Evolutionary conservation across 768 basidiomycete genomes (phyloP).

Genomic region (Panaeolus cyanescens): DNA sequence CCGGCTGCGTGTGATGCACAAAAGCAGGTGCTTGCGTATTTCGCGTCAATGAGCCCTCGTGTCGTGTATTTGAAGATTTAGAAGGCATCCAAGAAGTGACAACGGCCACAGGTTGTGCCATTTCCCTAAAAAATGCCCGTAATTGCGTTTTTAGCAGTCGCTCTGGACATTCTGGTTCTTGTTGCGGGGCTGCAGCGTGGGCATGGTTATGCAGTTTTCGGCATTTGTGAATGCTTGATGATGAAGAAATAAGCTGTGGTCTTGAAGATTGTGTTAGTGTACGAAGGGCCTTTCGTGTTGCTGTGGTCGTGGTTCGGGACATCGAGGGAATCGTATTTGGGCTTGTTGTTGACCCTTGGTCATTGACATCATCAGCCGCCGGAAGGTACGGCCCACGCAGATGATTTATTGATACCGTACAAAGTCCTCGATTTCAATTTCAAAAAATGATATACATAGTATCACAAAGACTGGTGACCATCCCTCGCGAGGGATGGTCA

Average conservation of each 20-base stretch:
- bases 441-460: too few relatives aligned
- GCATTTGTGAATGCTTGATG: background rate
- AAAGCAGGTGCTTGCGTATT: background rate
- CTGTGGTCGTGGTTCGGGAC: background rate
- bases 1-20: constrained; percentile 5
- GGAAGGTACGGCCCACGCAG: too few relatives aligned
- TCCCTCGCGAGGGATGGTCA: too few relatives aligned
- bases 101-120: constrained; percentile 85
- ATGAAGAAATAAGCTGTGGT: background rate
- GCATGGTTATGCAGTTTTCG: background rate
- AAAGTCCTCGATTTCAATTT: too few relatives aligned
- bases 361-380: background rate
- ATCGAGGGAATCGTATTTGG: constrained; percentile 1
- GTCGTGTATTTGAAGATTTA: constrained; percentile 4
- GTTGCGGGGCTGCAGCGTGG: background rate
- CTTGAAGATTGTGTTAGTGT: background rate
- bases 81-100: constrained; percentile 71
- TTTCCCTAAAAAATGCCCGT: constrained; percentile 66
- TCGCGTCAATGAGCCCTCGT: background rate
- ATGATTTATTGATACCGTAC: too few relatives aligned
- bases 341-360: constrained; percentile 2
- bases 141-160: constrained; percentile 32
- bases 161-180: background rate
- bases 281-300: background rate
- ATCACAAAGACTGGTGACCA: too few relatives aligned